Conservation (phyloP, 1,139 yeast species). For the Pneumocystis sp. region DNA sequence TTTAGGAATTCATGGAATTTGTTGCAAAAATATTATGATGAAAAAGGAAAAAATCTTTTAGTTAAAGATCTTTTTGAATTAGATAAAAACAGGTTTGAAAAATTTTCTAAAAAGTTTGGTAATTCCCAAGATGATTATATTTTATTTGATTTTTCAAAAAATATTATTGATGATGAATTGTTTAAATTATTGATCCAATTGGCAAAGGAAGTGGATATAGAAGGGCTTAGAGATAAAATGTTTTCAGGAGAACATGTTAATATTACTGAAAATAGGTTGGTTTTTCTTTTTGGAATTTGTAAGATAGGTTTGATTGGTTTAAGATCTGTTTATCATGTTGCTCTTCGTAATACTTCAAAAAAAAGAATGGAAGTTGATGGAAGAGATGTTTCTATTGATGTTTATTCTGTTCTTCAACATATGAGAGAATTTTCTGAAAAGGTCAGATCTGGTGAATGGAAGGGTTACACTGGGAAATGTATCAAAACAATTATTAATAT, state of each 20-base stretch:
- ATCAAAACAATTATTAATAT: conserved; percentile 91
- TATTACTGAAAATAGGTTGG: conserved; percentile 68
- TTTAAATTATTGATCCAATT: conserved; percentile 49
- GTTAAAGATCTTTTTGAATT: not conserved
- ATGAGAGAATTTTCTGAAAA: conserved; percentile 87
- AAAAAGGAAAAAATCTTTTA: not conserved
- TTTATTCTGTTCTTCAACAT: conserved; percentile 77
- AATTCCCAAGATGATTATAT: conserved; percentile 61
- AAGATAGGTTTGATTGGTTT: not conserved
- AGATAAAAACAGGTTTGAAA: conserved; percentile 40
- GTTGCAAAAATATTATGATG: not conserved
- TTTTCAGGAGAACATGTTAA: conserved; percentile 88
- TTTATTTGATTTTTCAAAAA: conserved; percentile 88
- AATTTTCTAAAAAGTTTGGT: conserved; percentile 58
- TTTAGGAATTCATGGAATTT: not conserved
- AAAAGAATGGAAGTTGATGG: conserved; percentile 82
- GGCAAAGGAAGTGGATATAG: conserved; percentile 84
- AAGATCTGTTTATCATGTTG: conserved; percentile 81
- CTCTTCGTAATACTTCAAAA: conserved; percentile 79
- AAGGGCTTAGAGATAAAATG: conserved; percentile 74
- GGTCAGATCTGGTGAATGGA: conserved; percentile 88
- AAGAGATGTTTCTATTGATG: conserved; percentile 73
- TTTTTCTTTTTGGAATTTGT: not conserved
- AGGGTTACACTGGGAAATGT: conserved; percentile 87
- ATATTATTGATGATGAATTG: conserved; percentile 75